Percentiles rank a stretch among this genome's conserved stretches.
phyloP scores from a whole-genome alignment of 306 rosid genomes.

The Macrotyloma uniflorum region DNA sequence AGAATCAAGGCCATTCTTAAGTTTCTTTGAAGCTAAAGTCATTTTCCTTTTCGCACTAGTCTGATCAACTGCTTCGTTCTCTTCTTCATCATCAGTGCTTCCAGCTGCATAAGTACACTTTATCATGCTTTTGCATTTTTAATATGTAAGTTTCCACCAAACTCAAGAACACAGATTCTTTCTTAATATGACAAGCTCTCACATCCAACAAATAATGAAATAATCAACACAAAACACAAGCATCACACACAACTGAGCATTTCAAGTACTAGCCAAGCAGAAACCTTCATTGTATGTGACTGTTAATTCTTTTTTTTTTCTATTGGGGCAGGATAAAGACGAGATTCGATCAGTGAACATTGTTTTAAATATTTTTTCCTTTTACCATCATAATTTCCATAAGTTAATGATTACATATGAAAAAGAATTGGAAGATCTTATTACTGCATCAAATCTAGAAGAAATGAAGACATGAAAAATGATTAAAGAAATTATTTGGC shows the following conservation, averaged over 20 bases:
- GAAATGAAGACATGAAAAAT: not conserved
- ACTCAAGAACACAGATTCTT: not conserved
- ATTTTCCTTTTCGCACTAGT: slow-evolving; percentile 51
- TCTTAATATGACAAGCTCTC: not conserved
- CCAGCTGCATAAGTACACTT: slow-evolving; percentile 54
- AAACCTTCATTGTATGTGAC: not conserved
- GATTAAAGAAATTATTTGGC: slow-evolving; percentile 5
- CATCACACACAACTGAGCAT: not conserved
- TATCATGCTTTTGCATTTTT: slow-evolving; percentile 19
- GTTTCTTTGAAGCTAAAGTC: slow-evolving; percentile 49
- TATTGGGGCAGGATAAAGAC: not conserved
- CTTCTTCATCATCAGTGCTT: slow-evolving; percentile 62
- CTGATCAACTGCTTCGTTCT: slow-evolving; percentile 47
- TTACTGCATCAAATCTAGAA: slow-evolving; percentile 25
- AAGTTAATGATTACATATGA: not conserved
- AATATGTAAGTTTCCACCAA: not conserved
- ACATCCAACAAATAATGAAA: slow-evolving; percentile 9
- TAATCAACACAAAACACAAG: not conserved
- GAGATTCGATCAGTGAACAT: not conserved
- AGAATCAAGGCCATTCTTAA: slow-evolving; percentile 48
- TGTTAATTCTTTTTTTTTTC: not conserved
- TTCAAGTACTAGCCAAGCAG: not conserved
- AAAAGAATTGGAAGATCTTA: slow-evolving; percentile 8
- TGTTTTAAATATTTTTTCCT: slow-evolving; percentile 11
- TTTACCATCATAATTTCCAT: not conserved